Conservation (phyloP, 805 yeast genomes). For the Hyphopichia homilentoma region DNA sequence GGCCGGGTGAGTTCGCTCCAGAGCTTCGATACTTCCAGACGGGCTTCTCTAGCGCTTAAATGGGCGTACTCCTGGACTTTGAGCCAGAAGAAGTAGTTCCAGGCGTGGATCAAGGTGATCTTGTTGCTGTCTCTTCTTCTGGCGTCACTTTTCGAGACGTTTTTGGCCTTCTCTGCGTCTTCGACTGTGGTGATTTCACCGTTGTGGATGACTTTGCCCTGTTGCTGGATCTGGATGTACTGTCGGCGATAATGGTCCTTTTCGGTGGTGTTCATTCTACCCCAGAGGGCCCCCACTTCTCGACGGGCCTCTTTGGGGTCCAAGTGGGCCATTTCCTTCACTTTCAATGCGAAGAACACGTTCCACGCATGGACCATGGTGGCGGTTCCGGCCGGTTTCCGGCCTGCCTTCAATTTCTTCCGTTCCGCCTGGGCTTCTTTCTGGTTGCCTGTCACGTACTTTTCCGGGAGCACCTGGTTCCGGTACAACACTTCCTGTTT, state of each 20-base stretch:
- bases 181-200: too few relatives aligned
- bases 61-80: conserved; percentile 11
- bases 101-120: conserved; percentile 28
- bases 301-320: background rate
- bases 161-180: conserved; percentile 3
- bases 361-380: conserved; percentile 1
- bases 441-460: conserved; percentile 1
- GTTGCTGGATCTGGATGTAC: conserved; percentile 12
- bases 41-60: conserved; percentile 7
- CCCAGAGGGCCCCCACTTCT: conserved; percentile 17
- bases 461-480: conserved; percentile 20
- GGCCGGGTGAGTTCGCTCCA: conserved; percentile 26
- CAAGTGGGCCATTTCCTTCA: background rate
- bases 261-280: conserved; percentile 18
- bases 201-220: background rate
- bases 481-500: too few relatives aligned
- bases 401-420: too few relatives aligned
- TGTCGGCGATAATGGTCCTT: conserved; percentile 26
- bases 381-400: background rate
- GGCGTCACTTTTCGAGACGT: conserved; percentile 2
- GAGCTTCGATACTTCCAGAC: conserved; percentile 8
- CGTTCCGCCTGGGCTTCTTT: background rate
- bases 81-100: conserved; percentile 29
- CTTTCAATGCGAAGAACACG: background rate
- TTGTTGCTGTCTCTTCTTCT: conserved; percentile 9